Conservation (phyloP, 495 filamentous ascomycete genomes). For the Durotheca rogersii region DNA sequence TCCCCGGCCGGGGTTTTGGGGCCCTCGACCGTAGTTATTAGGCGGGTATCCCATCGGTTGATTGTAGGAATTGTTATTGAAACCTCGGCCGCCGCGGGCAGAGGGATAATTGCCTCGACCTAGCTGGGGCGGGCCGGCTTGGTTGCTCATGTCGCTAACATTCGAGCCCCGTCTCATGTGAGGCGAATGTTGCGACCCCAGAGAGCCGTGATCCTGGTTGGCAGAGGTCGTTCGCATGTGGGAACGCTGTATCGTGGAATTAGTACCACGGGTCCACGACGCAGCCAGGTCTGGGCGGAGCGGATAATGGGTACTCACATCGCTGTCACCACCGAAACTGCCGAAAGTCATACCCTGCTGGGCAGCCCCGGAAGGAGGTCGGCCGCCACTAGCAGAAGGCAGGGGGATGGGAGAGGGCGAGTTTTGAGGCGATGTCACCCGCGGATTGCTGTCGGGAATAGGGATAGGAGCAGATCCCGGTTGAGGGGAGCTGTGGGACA, state of each 20-base stretch:
- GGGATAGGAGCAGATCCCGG: conserved; percentile 63
- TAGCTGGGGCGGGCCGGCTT: conserved; percentile 55
- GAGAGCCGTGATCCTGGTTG: conserved; percentile 58
- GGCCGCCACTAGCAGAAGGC: conserved; percentile 79
- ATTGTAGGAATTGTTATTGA: conserved; percentile 57
- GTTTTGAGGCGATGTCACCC: conserved; percentile 67
- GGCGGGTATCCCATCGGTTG: conserved; percentile 70
- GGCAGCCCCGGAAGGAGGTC: conserved; percentile 71
- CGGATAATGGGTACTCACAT: conserved; percentile 57
- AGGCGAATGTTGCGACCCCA: conserved; percentile 59
- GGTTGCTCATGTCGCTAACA: conserved; percentile 69
- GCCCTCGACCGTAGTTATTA: conserved; percentile 53
- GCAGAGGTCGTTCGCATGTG: conserved; percentile 54
- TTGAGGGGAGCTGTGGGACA: conserved; percentile 60
- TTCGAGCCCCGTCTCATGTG: conserved; percentile 83
- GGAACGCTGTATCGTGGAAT: conserved; percentile 50
- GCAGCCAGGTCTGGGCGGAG: too few relatives aligned
- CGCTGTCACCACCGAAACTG: conserved; percentile 71
- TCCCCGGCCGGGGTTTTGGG: conserved; percentile 62
- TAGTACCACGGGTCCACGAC: too few relatives aligned
- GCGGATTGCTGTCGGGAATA: conserved; percentile 62
- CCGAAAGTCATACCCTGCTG: conserved; percentile 74
- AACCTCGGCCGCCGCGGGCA: conserved; percentile 66
- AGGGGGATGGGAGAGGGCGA: conserved; percentile 91
- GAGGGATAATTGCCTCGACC: conserved; percentile 44